A percentile compares a stretch with the other conserved stretches of the same genome.
These are phyloP conservation scores for Cryptococcus sp. DNA, from an alignment of 1,284 basidiomycete species.

Conservation along the genomic window DNA sequence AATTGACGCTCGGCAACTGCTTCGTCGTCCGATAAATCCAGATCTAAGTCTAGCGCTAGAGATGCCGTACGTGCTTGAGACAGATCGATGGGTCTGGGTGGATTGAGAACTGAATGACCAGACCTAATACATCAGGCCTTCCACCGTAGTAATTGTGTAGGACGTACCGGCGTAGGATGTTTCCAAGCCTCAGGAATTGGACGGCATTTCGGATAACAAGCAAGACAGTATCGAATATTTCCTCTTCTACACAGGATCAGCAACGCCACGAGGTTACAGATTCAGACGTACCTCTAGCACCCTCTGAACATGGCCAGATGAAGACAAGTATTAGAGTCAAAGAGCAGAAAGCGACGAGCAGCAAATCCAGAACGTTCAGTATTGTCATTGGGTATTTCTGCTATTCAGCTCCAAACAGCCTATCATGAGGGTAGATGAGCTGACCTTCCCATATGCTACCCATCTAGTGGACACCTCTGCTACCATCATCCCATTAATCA, in stretches of 20 bases:
- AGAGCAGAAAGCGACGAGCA: constrained; percentile 77
- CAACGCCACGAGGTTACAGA: not conserved
- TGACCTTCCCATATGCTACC: constrained; percentile 80
- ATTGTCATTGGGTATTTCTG: constrained; percentile 95
- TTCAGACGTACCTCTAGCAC: constrained; percentile 35
- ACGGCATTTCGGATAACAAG: constrained; percentile 85
- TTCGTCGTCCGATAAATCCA: constrained; percentile 61
- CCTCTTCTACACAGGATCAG: constrained; percentile 61
- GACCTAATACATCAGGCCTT: constrained; percentile 56
- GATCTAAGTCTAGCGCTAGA: constrained; percentile 58
- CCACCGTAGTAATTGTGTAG: not conserved
- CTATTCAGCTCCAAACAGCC: not conserved
- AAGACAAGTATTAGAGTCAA: constrained; percentile 80
- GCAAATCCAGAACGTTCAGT: constrained; percentile 81
- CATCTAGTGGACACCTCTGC: constrained; percentile 82
- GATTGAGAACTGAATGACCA: constrained; percentile 86
- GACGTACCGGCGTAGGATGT: constrained; percentile 82
- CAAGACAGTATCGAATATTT: constrained; percentile 81
- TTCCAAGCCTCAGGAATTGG: constrained; percentile 81
- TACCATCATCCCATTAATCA: constrained; percentile 90
- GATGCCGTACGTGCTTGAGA: constrained; percentile 48
- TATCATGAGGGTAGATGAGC: constrained; percentile 30
- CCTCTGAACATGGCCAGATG: constrained; percentile 51
- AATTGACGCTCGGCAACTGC: constrained; percentile 39
- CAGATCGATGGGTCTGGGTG: constrained; percentile 90